phyloP scores from a whole-genome alignment of 2,329 filamentous ascomycete genomes.

The Penicillium capsulatum region DNA sequence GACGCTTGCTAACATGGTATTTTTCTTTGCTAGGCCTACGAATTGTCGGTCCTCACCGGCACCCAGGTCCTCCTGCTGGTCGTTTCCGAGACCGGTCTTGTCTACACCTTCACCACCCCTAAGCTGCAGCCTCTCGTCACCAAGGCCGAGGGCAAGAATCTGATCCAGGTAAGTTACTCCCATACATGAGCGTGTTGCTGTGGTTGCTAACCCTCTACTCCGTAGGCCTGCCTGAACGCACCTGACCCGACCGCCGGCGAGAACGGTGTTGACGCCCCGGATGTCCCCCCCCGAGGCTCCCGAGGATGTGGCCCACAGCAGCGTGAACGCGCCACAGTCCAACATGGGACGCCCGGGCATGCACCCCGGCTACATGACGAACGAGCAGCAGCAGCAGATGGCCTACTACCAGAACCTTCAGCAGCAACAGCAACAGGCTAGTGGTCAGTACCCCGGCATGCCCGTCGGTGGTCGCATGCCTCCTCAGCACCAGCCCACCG shows the following conservation, averaged over 20 bases:
- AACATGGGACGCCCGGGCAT: slow-evolving; percentile 66
- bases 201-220: background rate
- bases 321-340: slow-evolving; percentile 64
- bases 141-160: slow-evolving; percentile 97
- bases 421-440: slow-evolving; percentile 61
- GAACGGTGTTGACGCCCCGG: slow-evolving; percentile 71
- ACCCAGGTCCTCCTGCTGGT: slow-evolving; percentile 96
- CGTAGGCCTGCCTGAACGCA: slow-evolving; percentile 88
- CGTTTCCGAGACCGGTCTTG: slow-evolving; percentile 92
- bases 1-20: slow-evolving; percentile 2
- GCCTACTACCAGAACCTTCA: slow-evolving; percentile 80
- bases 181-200: slow-evolving; percentile 10
- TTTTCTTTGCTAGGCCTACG: slow-evolving; percentile 69
- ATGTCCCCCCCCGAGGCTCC: slow-evolving; percentile 76
- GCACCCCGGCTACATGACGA: slow-evolving; percentile 65
- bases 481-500: slow-evolving; percentile 76
- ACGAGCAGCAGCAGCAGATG: slow-evolving; percentile 67
- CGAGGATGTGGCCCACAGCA: slow-evolving; percentile 75
- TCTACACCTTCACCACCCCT: slow-evolving; percentile 97
- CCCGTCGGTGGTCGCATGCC: slow-evolving; percentile 73
- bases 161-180: slow-evolving; percentile 76
- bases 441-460: slow-evolving; percentile 69
- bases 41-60: slow-evolving; percentile 92
- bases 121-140: slow-evolving; percentile 98
- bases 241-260: slow-evolving; percentile 84